These are phyloP conservation scores for Exobasidium rhododendri DNA, from an alignment of 1,284 basidiomycete genomes.

Conservation along the genomic window DNA sequence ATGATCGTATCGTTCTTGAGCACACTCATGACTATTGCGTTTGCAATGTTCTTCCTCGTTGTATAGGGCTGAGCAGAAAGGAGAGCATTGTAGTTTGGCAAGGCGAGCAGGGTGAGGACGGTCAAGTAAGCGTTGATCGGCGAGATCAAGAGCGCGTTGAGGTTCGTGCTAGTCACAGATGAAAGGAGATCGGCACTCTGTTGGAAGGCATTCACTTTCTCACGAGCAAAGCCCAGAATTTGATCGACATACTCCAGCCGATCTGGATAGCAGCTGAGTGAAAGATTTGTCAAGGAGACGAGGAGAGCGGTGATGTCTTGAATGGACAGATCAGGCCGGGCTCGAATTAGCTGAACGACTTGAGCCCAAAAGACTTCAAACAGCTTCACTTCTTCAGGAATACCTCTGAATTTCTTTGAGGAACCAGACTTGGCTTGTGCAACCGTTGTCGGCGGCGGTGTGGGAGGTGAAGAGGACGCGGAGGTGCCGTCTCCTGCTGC, in stretches of 20 bases:
- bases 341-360: conserved; percentile 50
- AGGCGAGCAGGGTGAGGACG: conserved; percentile 47
- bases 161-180: conserved; percentile 33
- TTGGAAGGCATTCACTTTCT: conserved; percentile 34
- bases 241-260: conserved; percentile 54
- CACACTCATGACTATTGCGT: conserved; percentile 48
- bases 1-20: conserved; percentile 50
- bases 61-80: conserved; percentile 43
- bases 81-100: conserved; percentile 45
- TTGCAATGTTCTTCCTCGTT: conserved; percentile 48
- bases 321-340: conserved; percentile 51
- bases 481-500: conserved; percentile 6
- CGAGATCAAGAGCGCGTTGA: conserved; percentile 46
- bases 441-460: not conserved
- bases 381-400: conserved; percentile 50
- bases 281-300: conserved; percentile 49
- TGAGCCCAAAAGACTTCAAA: conserved; percentile 55
- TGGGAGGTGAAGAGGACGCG: not conserved
- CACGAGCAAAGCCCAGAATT: conserved; percentile 49
- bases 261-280: conserved; percentile 53
- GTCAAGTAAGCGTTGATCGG: conserved; percentile 50
- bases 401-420: conserved; percentile 48
- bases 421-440: conserved; percentile 15
- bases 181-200: conserved; percentile 37
- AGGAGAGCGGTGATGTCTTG: conserved; percentile 50